Conservation (phyloP, 1,139 yeast species). For the Sugiyamaella xylanicola region DNA sequence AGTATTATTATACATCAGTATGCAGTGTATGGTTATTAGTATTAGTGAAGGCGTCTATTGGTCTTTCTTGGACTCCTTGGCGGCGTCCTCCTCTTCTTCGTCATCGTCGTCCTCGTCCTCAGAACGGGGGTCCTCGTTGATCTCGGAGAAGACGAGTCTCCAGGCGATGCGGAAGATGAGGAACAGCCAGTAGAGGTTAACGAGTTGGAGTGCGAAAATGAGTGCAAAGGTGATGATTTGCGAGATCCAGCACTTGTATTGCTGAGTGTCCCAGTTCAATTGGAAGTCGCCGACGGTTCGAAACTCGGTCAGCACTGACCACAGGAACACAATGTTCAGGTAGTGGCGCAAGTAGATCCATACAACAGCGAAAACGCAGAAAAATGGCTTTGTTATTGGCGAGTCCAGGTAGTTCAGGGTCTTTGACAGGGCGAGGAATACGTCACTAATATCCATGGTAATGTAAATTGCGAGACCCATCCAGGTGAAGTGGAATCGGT, state of each 20-base stretch:
- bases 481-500: conserved; percentile 94
- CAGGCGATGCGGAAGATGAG: conserved; percentile 76
- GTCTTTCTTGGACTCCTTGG: conserved; percentile 23
- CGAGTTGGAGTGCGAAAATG: conserved; percentile 77
- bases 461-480: conserved; percentile 90
- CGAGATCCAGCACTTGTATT: conserved; percentile 94
- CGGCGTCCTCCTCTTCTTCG: conserved; percentile 39
- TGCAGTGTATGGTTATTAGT: not conserved
- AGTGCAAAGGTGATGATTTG: conserved; percentile 83
- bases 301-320: conserved; percentile 89
- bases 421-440: conserved; percentile 82
- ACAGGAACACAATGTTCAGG: conserved; percentile 73
- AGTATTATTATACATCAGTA: not conserved
- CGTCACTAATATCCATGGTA: conserved; percentile 95
- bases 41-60: conserved; percentile 15
- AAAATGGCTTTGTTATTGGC: conserved; percentile 62
- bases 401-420: conserved; percentile 82
- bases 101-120: conserved; percentile 74
- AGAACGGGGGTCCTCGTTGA: conserved; percentile 80
- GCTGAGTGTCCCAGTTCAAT: conserved; percentile 87
- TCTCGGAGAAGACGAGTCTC: conserved; percentile 61
- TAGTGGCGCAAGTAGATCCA: conserved; percentile 94
- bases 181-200: conserved; percentile 84
- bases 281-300: conserved; percentile 78
- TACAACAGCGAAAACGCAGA: conserved; percentile 61